Conservation (phyloP, 768 basidiomycete genomes). For the Coprinellus micaceus region DNA sequence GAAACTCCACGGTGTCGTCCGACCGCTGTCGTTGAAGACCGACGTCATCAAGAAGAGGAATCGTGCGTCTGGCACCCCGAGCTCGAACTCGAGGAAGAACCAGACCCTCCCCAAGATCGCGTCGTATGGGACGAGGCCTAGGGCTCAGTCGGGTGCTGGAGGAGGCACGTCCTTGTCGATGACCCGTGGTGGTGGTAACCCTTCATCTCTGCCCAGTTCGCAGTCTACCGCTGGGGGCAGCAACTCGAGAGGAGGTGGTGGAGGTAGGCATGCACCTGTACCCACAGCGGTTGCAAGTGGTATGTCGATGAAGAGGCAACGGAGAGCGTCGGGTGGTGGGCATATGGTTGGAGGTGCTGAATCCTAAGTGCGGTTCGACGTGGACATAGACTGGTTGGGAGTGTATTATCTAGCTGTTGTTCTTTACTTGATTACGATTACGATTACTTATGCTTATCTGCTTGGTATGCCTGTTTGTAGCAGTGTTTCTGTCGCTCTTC, state of each 20-base stretch:
- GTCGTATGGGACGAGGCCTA: conserved; percentile 66
- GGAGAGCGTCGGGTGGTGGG: conserved; percentile 67
- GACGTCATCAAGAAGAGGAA: conserved; percentile 97
- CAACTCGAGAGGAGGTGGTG: conserved; percentile 19
- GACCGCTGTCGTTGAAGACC: conserved; percentile 92
- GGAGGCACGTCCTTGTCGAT: conserved; percentile 36
- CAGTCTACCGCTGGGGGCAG: not conserved
- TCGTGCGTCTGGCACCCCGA: conserved; percentile 74
- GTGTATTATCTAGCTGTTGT: conserved; percentile 13
- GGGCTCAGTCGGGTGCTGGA: conserved; percentile 55
- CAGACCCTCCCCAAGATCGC: conserved; percentile 70
- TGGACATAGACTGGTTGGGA: conserved; percentile 14
- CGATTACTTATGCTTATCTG: conserved; percentile 22
- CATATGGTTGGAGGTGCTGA: conserved; percentile 36
- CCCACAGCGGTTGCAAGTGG: conserved; percentile 27
- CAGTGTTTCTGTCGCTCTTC: conserved; percentile 1
- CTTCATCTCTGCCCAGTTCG: conserved; percentile 20
- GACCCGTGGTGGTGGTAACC: conserved; percentile 31
- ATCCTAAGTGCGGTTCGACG: conserved; percentile 4
- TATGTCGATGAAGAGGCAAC: conserved; percentile 73
- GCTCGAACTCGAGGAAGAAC: conserved; percentile 62
- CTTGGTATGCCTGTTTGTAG: conserved; percentile 1
- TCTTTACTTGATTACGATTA: conserved; percentile 3
- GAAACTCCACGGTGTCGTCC: conserved; percentile 95
- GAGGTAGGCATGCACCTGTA: conserved; percentile 24